phyloP scores from a whole-genome alignment of 78 protist genomes.

The Dictyostelium intermedium region DNA sequence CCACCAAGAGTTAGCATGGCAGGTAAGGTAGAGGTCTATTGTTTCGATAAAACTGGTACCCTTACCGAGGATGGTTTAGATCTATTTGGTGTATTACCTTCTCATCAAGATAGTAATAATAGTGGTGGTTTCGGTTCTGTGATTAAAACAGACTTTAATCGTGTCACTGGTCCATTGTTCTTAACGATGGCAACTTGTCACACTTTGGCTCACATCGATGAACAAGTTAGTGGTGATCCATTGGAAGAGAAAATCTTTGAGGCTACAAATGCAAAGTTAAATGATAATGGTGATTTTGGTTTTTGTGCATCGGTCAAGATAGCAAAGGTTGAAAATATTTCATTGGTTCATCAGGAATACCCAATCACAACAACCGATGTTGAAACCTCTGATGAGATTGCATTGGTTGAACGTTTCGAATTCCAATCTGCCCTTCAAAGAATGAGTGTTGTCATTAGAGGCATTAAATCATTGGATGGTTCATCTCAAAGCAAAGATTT shows the following conservation, averaged over 20 bases:
- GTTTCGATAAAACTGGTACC: slow-evolving; percentile 97
- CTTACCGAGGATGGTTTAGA: slow-evolving; percentile 95
- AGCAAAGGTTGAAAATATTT: neutral
- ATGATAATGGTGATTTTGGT: slow-evolving; percentile 14
- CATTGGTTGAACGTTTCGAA: slow-evolving; percentile 71
- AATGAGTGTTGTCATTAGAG: slow-evolving; percentile 86
- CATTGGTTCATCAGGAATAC: neutral
- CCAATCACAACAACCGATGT: slow-evolving; percentile 12
- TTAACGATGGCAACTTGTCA: slow-evolving; percentile 83
- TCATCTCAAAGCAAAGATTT: neutral
- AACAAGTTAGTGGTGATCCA: slow-evolving; percentile 88
- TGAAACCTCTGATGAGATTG: slow-evolving; percentile 28
- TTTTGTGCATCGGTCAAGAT: slow-evolving; percentile 11
- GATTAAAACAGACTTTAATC: neutral
- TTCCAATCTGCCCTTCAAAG: slow-evolving; percentile 87
- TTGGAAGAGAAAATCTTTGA: slow-evolving; percentile 90
- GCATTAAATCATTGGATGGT: neutral
- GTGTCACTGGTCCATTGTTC: slow-evolving; percentile 55
- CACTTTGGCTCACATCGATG: slow-evolving; percentile 77
- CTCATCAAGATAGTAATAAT: neutral
- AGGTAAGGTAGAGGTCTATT: slow-evolving; percentile 85
- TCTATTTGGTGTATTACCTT: slow-evolving; percentile 79
- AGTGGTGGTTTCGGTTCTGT: neutral
- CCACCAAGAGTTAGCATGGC: slow-evolving; percentile 88
- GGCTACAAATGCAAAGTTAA: slow-evolving; percentile 22